A percentile compares a stretch with the other conserved stretches of the same genome.
phyloP scores from a whole-genome alignment of 2,329 filamentous ascomycete genomes.

The Fusarium dimerum region DNA sequence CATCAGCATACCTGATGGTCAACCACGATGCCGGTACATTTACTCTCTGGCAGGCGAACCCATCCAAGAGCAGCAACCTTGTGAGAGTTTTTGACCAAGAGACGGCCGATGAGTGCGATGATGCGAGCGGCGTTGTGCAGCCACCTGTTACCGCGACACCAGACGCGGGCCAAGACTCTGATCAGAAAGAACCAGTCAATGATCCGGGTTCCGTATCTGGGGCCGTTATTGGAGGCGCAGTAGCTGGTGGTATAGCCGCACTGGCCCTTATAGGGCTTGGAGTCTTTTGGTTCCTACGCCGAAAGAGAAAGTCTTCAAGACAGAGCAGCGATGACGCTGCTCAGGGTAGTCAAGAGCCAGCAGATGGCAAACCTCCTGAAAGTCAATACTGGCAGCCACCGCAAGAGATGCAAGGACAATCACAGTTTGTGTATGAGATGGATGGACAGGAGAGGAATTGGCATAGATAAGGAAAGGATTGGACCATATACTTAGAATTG shows the following conservation, averaged over 20 bases:
- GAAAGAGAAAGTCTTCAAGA: background rate
- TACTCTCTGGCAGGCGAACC: slow-evolving; percentile 38
- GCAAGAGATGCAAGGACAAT: slow-evolving; percentile 9
- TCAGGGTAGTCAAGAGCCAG: background rate
- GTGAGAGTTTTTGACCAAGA: slow-evolving; percentile 12
- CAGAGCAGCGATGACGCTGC: background rate
- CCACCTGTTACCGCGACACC: slow-evolving; percentile 3
- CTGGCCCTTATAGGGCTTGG: slow-evolving; percentile 3
- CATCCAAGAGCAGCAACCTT: slow-evolving; percentile 11
- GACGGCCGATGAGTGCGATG: slow-evolving; percentile 2
- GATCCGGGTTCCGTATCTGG: slow-evolving; percentile 1
- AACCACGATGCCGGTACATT: slow-evolving; percentile 35
- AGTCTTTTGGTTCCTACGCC: background rate
- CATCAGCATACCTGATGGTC: slow-evolving; percentile 38
- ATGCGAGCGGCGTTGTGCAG: slow-evolving; percentile 10
- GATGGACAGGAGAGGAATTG: slow-evolving; percentile 1
- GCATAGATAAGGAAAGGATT: background rate
- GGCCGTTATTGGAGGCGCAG: slow-evolving; percentile 7
- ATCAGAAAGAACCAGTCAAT: background rate
- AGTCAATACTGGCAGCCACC: slow-evolving; percentile 2
- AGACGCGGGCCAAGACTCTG: background rate
- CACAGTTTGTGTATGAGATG: slow-evolving; percentile 15
- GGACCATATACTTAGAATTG: too few species aligned
- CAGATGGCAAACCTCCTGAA: background rate
- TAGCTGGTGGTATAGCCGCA: slow-evolving; percentile 4